phyloP scores from a whole-genome alignment of 176 grass and related monocot species.

The Hsuehochloa calcarea region DNA sequence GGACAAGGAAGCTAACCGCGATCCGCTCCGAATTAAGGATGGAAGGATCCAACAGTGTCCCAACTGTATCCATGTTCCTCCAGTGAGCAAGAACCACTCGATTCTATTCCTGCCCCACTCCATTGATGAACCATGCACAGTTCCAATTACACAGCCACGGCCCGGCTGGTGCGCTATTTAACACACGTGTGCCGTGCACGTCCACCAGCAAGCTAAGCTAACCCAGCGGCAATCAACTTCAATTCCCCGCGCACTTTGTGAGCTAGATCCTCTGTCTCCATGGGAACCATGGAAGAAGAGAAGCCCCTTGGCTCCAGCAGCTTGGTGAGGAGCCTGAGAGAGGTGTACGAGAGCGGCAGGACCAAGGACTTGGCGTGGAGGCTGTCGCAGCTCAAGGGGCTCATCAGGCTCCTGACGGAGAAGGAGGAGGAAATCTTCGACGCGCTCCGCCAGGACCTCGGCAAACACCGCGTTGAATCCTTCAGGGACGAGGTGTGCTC shows the following conservation, averaged over 20 bases:
- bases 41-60: background rate
- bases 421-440: constrained; percentile 60
- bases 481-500: constrained; percentile 59
- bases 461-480: constrained; percentile 59
- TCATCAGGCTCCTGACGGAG: constrained; percentile 54
- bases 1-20: background rate
- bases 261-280: background rate
- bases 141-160: background rate
- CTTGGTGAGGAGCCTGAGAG: constrained; percentile 34
- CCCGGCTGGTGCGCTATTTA: background rate
- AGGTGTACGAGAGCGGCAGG: constrained; percentile 47
- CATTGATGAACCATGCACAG: background rate
- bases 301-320: background rate
- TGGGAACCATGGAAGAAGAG: background rate
- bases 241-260: background rate
- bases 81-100: background rate
- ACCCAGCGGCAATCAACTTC: background rate
- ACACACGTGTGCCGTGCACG: background rate
- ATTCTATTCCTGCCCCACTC: background rate
- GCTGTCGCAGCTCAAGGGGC: constrained; percentile 51
- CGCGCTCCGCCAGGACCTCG: constrained; percentile 58
- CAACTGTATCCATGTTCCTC: background rate
- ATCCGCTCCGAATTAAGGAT: background rate
- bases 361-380: constrained; percentile 61
- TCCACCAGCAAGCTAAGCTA: background rate